Evolutionary conservation across 2,329 filamentous ascomycete genomes (phyloP).

Genomic region (Pseudofabraea citricarpa): DNA sequence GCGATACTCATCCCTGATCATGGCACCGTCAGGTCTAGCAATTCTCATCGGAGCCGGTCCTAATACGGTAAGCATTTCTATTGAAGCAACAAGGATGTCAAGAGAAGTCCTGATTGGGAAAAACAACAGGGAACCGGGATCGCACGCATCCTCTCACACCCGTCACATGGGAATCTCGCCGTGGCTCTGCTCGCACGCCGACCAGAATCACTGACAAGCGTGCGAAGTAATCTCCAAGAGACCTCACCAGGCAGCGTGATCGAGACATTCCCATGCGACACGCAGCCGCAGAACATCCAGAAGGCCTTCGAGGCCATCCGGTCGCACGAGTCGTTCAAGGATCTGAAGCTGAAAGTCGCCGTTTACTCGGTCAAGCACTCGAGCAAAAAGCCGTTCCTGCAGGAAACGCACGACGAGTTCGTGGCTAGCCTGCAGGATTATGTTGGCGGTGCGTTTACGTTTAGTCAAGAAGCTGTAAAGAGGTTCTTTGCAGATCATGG

Average conservation of each 20-base stretch:
- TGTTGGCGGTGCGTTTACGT: slow-evolving; percentile 50
- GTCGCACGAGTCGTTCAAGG: slow-evolving; percentile 39
- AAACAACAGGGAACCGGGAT: slow-evolving; percentile 44
- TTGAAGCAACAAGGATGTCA: background rate
- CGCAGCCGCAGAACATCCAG: slow-evolving; percentile 38
- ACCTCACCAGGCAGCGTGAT: slow-evolving; percentile 38
- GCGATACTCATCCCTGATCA: no score
- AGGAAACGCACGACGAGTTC: slow-evolving; percentile 46
- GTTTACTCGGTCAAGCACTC: slow-evolving; percentile 53
- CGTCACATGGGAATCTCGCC: slow-evolving; percentile 48
- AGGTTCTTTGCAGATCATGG: slow-evolving; percentile 48
- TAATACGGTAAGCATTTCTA: slow-evolving; percentile 25
- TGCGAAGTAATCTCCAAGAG: slow-evolving; percentile 35
- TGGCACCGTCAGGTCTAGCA: slow-evolving; percentile 43
- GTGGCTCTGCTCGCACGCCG: slow-evolving; percentile 49
- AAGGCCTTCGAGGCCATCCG: slow-evolving; percentile 45
- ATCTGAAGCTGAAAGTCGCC: slow-evolving; percentile 45
- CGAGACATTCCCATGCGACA: slow-evolving; percentile 48
- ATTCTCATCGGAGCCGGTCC: slow-evolving; percentile 48
- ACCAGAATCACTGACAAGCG: slow-evolving; percentile 36
- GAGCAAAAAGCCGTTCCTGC: slow-evolving; percentile 48
- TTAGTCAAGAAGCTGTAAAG: slow-evolving; percentile 47
- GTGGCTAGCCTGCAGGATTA: slow-evolving; percentile 43
- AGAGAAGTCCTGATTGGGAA: background rate
- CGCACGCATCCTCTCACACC: slow-evolving; percentile 48